Evolutionary conservation across 2,329 filamentous ascomycete genomes (phyloP).

Genomic region (Akanthomyces lecanii): DNA sequence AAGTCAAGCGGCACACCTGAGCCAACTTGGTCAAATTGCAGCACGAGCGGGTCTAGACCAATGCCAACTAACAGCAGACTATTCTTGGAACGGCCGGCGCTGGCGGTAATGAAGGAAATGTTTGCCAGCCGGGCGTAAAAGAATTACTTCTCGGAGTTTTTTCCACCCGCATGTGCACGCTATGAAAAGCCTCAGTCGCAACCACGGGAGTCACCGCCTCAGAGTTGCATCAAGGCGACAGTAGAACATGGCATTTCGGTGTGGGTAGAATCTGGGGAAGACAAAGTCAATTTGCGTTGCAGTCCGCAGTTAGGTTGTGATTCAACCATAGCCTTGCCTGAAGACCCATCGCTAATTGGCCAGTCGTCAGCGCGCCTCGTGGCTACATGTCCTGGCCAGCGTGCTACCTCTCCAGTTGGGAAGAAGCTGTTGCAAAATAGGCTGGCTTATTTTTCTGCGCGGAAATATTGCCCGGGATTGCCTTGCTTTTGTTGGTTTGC

Average conservation of each 20-base stretch:
- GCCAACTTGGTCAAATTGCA: neutral
- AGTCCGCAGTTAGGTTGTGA: neutral
- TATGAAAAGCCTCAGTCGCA: neutral
- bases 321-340: slow-evolving; percentile 2
- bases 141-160: neutral
- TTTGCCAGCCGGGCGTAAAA: neutral
- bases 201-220: neutral
- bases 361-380: neutral
- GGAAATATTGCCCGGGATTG: neutral
- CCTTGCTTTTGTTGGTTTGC: neutral
- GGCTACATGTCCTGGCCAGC: neutral
- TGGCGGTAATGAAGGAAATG: neutral
- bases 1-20: neutral
- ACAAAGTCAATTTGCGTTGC: neutral
- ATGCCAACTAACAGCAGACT: neutral
- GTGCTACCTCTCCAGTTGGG: neutral
- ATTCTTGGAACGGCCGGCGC: neutral
- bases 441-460: neutral
- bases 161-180: neutral
- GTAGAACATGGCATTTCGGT: neutral
- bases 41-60: neutral
- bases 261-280: neutral
- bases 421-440: neutral
- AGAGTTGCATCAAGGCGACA: neutral
- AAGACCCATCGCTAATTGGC: slow-evolving; percentile 1